phyloP scores from a whole-genome alignment of 805 yeast genomes.

The Yamadazyma sp. region DNA sequence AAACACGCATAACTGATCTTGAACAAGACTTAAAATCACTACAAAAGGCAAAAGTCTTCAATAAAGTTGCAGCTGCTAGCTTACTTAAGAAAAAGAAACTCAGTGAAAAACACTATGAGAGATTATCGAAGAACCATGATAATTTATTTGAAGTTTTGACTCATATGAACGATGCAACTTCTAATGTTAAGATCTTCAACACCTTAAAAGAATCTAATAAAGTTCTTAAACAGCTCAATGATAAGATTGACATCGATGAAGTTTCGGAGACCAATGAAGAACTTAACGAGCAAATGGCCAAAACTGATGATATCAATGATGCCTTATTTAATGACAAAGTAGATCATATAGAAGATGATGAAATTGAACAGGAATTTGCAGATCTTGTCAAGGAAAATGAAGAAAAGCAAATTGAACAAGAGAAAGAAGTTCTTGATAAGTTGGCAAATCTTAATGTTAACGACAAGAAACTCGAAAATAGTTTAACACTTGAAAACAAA shows the following conservation, averaged over 20 bases:
- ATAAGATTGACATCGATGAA: slow-evolving; percentile 22
- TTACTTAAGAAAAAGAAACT: slow-evolving; percentile 6
- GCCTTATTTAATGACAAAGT: too few species aligned
- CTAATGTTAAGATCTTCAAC: slow-evolving; percentile 22
- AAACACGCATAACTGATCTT: too few species aligned
- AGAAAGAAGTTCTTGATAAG: not conserved
- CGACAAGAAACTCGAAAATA: not conserved
- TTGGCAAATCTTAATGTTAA: too few species aligned
- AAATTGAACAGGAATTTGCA: slow-evolving; percentile 29
- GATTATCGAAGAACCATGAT: slow-evolving; percentile 6
- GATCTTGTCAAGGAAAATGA: slow-evolving; percentile 17
- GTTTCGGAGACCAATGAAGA: slow-evolving; percentile 25
- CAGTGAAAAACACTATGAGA: slow-evolving; percentile 4
- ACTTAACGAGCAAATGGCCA: slow-evolving; percentile 27
- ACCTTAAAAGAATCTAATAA: slow-evolving; percentile 25
- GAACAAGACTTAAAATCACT: slow-evolving; percentile 16
- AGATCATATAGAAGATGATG: slow-evolving; percentile 19
- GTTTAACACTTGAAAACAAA: too few species aligned
- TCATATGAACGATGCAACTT: slow-evolving; percentile 35
- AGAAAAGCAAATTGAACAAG: slow-evolving; percentile 2
- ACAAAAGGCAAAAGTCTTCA: slow-evolving; percentile 18
- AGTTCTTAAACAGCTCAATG: slow-evolving; percentile 27
- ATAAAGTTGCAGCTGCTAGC: too few species aligned
- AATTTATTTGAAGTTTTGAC: slow-evolving; percentile 23
- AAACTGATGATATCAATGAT: slow-evolving; percentile 25